Evolutionary conservation across 2,329 filamentous ascomycete genomes (phyloP).

Genomic region (Neocucurbitaria cava): DNA sequence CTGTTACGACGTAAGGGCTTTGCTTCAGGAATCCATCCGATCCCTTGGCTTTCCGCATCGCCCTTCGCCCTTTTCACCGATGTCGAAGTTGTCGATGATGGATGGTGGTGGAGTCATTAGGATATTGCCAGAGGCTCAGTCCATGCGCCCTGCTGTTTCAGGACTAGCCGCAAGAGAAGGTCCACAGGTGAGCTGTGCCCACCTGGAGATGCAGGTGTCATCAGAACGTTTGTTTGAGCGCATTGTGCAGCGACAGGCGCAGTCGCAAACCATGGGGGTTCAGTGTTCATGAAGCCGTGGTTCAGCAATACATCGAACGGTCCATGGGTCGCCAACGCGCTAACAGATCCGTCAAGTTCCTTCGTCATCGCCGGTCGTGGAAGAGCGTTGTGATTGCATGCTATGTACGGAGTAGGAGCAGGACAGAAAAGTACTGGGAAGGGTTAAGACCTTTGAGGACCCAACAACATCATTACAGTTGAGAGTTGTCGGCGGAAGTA

Average conservation of each 20-base stretch:
- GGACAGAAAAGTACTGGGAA: too few relatives aligned
- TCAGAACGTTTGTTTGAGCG: neutral
- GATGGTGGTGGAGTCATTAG: neutral
- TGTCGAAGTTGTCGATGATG: neutral
- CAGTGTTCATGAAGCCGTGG: too few relatives aligned
- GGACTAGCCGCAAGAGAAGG: neutral
- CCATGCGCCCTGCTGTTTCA: neutral
- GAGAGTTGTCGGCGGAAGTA: too few relatives aligned
- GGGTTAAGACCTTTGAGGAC: too few relatives aligned
- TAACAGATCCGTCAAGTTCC: too few relatives aligned
- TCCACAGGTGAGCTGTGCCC: too few relatives aligned
- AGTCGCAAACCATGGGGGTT: neutral
- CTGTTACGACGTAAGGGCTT: neutral
- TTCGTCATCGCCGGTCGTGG: too few relatives aligned
- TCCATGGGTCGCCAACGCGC: too few relatives aligned
- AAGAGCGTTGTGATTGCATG: too few relatives aligned
- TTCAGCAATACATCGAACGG: too few relatives aligned
- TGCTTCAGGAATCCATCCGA: neutral
- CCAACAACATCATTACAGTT: too few relatives aligned
- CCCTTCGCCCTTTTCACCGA: slow-evolving; percentile 17
- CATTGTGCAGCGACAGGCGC: neutral
- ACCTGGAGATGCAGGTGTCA: neutral
- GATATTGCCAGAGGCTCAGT: neutral
- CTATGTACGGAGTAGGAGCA: too few relatives aligned
- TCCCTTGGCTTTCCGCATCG: neutral